phyloP scores from a whole-genome alignment of 768 basidiomycete genomes.

The Russula emetica region DNA sequence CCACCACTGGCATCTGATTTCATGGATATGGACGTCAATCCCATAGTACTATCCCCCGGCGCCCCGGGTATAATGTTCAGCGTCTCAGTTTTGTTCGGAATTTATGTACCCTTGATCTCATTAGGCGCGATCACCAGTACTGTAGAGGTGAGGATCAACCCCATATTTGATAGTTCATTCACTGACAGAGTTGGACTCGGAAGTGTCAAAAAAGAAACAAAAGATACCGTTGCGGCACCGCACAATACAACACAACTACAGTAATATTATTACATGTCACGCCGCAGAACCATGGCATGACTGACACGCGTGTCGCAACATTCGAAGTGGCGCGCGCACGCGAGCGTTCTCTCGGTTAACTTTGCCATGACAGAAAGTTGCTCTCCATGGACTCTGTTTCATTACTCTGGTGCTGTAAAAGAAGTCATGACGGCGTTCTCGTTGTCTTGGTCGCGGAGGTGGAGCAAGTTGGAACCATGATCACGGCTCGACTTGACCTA shows the following conservation, averaged over 20 bases:
- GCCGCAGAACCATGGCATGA: not conserved
- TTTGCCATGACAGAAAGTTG: not conserved
- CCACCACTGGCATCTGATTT: not conserved
- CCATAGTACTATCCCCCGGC: not conserved
- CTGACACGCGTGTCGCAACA: not conserved
- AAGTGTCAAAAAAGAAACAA: not conserved
- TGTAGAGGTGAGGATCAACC: not conserved
- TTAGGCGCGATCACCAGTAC: not conserved
- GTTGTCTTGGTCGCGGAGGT: not conserved
- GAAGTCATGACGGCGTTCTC: not conserved
- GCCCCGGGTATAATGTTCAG: not conserved
- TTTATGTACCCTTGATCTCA: not conserved
- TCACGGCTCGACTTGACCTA: not conserved
- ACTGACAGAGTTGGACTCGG: not conserved
- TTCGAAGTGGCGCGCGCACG: too few species aligned
- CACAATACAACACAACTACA: not conserved
- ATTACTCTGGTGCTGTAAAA: not conserved
- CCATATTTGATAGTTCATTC: not conserved
- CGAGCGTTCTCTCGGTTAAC: not conserved
- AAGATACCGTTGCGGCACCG: not conserved
- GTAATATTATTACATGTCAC: not conserved
- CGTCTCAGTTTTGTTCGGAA: not conserved
- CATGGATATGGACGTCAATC: not conserved
- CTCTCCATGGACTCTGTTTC: not conserved
- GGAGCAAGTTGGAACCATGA: not conserved